Percentiles rank a stretch among this genome's conserved stretches.
Evolutionary conservation across 257 asterid genomes (phyloP).

Genomic region (Buddleja alternifolia): DNA sequence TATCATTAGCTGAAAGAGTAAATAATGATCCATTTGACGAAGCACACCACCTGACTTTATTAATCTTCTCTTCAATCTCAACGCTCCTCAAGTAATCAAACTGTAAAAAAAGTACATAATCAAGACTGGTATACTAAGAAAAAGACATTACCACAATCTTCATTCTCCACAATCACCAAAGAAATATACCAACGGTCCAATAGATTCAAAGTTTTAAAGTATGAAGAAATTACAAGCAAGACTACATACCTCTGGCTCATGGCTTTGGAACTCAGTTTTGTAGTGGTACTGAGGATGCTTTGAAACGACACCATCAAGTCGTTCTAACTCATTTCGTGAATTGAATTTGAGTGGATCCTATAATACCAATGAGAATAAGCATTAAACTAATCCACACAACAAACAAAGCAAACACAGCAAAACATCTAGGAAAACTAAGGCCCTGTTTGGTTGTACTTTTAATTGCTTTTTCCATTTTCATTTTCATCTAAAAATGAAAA

Average conservation of each 20-base stretch:
- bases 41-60: slow-evolving; percentile 65
- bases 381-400: slow-evolving; percentile 1
- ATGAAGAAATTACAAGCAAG: slow-evolving; percentile 3
- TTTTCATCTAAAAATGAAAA: too few relatives aligned
- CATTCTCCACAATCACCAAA: slow-evolving; percentile 5
- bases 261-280: slow-evolving; percentile 93
- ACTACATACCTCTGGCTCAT: slow-evolving; percentile 75
- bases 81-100: slow-evolving; percentile 85
- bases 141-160: slow-evolving; percentile 20
- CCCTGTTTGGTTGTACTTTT: too few relatives aligned
- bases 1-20: slow-evolving; percentile 76
- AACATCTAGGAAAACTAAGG: too few relatives aligned
- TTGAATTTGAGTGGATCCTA: slow-evolving; percentile 48
- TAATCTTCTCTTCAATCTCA: slow-evolving; percentile 89
- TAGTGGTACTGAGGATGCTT: slow-evolving; percentile 64
- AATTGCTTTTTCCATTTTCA: too few relatives aligned
- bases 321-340: slow-evolving; percentile 64
- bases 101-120: slow-evolving; percentile 44
- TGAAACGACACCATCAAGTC: slow-evolving; percentile 41
- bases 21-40: slow-evolving; percentile 57
- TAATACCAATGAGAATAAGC: slow-evolving; percentile 25
- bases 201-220: neutral
- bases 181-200: neutral
- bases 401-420: neutral
- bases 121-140: slow-evolving; percentile 27